Base-by-base conservation (phyloP, 441 rosid species). In the Mallotus repandus region DNA sequence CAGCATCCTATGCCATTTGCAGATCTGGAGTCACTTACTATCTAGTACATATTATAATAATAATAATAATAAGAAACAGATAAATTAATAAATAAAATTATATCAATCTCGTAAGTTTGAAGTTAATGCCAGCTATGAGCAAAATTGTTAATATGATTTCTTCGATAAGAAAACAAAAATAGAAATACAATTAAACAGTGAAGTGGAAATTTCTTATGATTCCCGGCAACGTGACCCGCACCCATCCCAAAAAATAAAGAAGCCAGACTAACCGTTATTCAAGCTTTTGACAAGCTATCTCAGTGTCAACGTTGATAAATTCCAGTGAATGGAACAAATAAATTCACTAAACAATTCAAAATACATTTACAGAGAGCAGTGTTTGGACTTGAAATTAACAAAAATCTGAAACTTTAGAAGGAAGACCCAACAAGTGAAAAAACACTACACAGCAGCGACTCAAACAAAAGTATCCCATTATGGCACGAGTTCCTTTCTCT, bases 401-500 rank as follows among this genome's bases (percentile, higher is more conserved):
- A 71, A 32, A 15, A 25, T 62, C 5, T 16, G 21, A 43, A 63
- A 45, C 32, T 19, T 52, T n/a, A 19, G 10, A 18, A 63, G 19
- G 50, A 4, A 61, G 38, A 54, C 55, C 64, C 18, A 13, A 16
- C 4, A 58, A 55, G 25, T 59, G 29, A 57, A 43, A 62, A 72
- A 38, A 35, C 50, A 61, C 45, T 54, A 55, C 69, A 53, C 15
- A 66, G 58, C 60, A 60, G 54, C 60, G 55, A 74, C 58, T 62
- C 70, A 32, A 68, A 68, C n/a, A n/a, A n/a, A n/a, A 15, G 38
- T 10, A 21, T 55, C 55, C 11, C 67, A 50, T 7, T 4, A 73
- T 8, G 49, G 54, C 38, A 69, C 18, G 29, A 54, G 15, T 29
- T 49, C 71, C 75, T 54, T 68, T 73, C 74, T 65, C 79, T 73